phyloP scores from a whole-genome alignment of 352 stramenopile species.

The Globisporangium acanthophoron region DNA sequence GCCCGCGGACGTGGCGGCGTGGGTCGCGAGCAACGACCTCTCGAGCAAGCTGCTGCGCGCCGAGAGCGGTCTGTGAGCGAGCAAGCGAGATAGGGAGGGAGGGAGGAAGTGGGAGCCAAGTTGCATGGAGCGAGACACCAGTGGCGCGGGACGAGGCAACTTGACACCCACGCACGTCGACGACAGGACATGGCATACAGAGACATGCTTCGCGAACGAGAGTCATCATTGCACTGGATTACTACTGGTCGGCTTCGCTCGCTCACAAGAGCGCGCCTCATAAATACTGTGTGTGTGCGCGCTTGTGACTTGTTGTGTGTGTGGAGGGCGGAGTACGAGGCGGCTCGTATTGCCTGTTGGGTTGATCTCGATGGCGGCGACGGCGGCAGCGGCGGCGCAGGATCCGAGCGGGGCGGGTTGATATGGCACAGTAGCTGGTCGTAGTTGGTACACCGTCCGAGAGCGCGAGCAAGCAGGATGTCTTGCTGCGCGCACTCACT shows the following conservation, averaged over 20 bases:
- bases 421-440: slow-evolving; percentile 16
- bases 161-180: neutral
- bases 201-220: neutral
- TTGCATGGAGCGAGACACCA: no score
- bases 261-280: neutral
- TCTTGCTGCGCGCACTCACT: neutral
- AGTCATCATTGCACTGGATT: slow-evolving; percentile 1
- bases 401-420: slow-evolving; percentile 9
- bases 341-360: neutral
- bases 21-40: slow-evolving; percentile 70
- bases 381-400: neutral
- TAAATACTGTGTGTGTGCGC: neutral
- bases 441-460: slow-evolving; percentile 13
- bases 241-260: neutral
- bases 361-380: neutral
- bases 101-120: neutral
- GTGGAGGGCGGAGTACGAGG: neutral
- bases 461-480: neutral
- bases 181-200: neutral
- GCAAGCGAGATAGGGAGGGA: neutral
- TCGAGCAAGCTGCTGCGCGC: slow-evolving; percentile 68
- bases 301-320: neutral
- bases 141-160: neutral
- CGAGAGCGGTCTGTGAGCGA: slow-evolving; percentile 17
- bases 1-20: slow-evolving; percentile 46